Conservation (phyloP, 306 rosid genomes). For the Cucurbita maxima region DNA sequence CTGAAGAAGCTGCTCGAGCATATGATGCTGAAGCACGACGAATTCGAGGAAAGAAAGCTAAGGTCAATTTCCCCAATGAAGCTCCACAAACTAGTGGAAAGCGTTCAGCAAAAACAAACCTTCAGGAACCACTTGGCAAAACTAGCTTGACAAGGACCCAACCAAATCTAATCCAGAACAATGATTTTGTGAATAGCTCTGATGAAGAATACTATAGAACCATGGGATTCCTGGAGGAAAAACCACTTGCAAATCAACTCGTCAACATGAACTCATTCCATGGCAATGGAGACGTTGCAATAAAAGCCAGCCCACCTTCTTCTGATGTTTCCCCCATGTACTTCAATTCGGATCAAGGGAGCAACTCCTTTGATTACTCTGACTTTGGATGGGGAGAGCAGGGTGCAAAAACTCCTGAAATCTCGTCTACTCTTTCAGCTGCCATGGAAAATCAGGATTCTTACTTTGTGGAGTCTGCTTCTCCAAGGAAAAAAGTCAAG, state of each 20-base stretch:
- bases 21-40: constrained; percentile 89
- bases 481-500: constrained; percentile 31
- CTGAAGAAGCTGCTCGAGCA: constrained; percentile 98
- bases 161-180: constrained; percentile 31
- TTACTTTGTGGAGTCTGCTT: constrained; percentile 34
- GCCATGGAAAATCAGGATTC: constrained; percentile 32
- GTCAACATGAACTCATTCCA: constrained; percentile 22
- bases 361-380: constrained; percentile 68
- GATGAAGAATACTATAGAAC: constrained; percentile 29
- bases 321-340: constrained; percentile 24
- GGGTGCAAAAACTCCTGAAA: constrained; percentile 66
- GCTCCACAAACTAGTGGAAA: constrained; percentile 27
- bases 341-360: constrained; percentile 71
- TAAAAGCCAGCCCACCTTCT: constrained; percentile 21
- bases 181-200: constrained; percentile 16
- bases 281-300: constrained; percentile 18
- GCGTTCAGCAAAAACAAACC: constrained; percentile 27
- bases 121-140: constrained; percentile 19
- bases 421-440: constrained; percentile 56
- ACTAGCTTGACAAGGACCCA: constrained; percentile 18
- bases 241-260: constrained; percentile 40
- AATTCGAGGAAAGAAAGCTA: constrained; percentile 92
- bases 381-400: constrained; percentile 69
- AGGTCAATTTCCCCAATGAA: constrained; percentile 86
- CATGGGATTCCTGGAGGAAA: constrained; percentile 55